phyloP scores from a whole-genome alignment of 331 rosid genomes.

The Dryas integrifolia region DNA sequence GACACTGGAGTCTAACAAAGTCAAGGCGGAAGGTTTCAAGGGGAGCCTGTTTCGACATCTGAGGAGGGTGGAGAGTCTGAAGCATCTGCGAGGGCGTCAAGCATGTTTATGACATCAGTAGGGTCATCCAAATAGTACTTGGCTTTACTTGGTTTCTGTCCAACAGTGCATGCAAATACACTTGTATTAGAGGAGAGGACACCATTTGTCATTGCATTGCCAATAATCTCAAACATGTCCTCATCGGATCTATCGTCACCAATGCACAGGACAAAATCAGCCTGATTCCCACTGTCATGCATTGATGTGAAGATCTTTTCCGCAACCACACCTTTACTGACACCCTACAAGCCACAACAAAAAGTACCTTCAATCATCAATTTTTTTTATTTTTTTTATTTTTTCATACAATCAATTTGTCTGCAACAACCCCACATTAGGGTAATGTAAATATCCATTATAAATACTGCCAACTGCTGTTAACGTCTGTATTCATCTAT shows the following conservation, averaged over 20 bases:
- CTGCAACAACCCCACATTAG: not conserved
- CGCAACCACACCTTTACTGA: conserved; percentile 51
- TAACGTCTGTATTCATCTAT: no score
- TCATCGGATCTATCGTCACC: conserved; percentile 60
- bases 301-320: conserved; percentile 45
- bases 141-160: conserved; percentile 60
- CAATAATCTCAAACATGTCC: conserved; percentile 52
- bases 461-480: no score
- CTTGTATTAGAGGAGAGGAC: conserved; percentile 36
- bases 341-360: conserved; percentile 34
- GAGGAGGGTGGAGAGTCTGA: conserved; percentile 38
- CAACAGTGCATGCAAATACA: conserved; percentile 54
- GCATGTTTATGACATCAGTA: conserved; percentile 45
- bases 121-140: conserved; percentile 57
- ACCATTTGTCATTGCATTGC: conserved; percentile 33
- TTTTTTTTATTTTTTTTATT: not conserved
- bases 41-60: conserved; percentile 25
- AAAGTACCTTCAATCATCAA: conserved; percentile 15
- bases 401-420: not conserved
- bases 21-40: conserved; percentile 27
- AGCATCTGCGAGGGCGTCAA: conserved; percentile 51
- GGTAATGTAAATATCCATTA: not conserved
- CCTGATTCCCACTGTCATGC: conserved; percentile 43
- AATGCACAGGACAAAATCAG: conserved; percentile 48
- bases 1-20: conserved; percentile 10